Percentiles rank a stretch among this genome's conserved stretches.
phyloP scores from a whole-genome alignment of 495 filamentous ascomycete species.

The Aspergillus saccharolyticus region DNA sequence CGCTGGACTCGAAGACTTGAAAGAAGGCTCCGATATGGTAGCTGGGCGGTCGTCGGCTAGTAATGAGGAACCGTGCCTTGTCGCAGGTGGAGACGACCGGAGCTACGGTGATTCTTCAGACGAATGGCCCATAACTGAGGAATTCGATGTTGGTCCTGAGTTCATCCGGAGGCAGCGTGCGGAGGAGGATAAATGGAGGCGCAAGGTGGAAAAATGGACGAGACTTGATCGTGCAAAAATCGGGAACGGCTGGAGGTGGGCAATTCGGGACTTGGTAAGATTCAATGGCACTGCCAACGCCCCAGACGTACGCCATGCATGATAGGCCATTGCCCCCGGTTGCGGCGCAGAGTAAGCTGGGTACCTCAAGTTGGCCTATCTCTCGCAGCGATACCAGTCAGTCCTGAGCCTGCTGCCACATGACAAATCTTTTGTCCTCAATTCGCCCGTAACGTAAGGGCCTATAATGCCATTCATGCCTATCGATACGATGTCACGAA shows the following conservation, averaged over 20 bases:
- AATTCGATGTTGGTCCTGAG: slow-evolving; percentile 95
- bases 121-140: slow-evolving; percentile 84
- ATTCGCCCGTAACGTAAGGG: not conserved
- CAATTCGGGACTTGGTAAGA: slow-evolving; percentile 44
- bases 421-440: not conserved
- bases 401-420: not conserved
- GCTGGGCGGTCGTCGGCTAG: slow-evolving; percentile 23
- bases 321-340: not conserved
- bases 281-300: slow-evolving; percentile 21
- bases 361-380: not conserved
- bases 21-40: slow-evolving; percentile 51
- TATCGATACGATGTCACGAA: slow-evolving; percentile 25
- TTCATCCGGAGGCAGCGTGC: slow-evolving; percentile 84
- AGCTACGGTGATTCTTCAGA: slow-evolving; percentile 49
- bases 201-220: slow-evolving; percentile 76
- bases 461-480: not conserved
- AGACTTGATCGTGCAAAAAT: slow-evolving; percentile 39
- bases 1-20: slow-evolving; percentile 65
- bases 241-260: slow-evolving; percentile 51
- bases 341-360: not conserved
- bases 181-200: slow-evolving; percentile 86
- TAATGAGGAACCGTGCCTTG: slow-evolving; percentile 29
- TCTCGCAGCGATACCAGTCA: not conserved
- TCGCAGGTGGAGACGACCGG: slow-evolving; percentile 48
- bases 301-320: slow-evolving; percentile 13